Evolutionary conservation across 129 eudicot species (phyloP).

Genomic region (Dittrichia graveolens): DNA sequence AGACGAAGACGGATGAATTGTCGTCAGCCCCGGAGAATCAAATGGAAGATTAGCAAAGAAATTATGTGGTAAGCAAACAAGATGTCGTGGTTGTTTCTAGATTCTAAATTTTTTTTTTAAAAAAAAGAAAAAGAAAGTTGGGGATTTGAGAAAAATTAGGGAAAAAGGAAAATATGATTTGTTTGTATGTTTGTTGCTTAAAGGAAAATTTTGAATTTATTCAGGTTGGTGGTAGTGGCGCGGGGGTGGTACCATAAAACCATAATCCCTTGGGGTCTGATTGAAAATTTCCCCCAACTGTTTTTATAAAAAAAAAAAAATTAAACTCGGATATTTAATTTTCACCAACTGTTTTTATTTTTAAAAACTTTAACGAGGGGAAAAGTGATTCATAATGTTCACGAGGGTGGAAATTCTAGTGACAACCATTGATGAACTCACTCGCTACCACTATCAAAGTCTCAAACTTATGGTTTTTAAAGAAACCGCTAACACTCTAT

Average conservation of each 20-base stretch:
- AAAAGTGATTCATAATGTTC: too few species aligned
- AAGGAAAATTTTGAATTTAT: slow-evolving; percentile 39
- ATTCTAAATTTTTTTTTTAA: not conserved
- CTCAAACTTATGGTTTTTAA: too few species aligned
- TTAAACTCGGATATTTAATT: too few species aligned
- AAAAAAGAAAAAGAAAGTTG: not conserved
- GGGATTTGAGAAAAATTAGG: slow-evolving; percentile 26
- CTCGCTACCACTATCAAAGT: too few species aligned
- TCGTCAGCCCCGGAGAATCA: slow-evolving; percentile 6
- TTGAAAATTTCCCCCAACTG: not conserved
- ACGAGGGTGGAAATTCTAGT: too few species aligned
- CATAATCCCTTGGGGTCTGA: slow-evolving; percentile 36
- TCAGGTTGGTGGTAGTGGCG: slow-evolving; percentile 45
- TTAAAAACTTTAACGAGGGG: too few species aligned
- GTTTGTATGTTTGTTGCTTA: slow-evolving; percentile 41
- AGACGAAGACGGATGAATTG: not conserved
- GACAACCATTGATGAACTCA: too few species aligned
- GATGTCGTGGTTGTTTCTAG: slow-evolving; percentile 26
- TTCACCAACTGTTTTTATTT: too few species aligned
- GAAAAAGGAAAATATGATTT: slow-evolving; percentile 23
- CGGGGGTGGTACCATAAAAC: not conserved
- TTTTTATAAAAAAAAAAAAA: too few species aligned
- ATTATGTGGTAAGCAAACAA: slow-evolving; percentile 25
- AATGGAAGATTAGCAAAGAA: slow-evolving; percentile 23
- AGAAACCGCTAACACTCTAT: too few species aligned